A percentile compares a stretch with the other conserved stretches of the same genome.
These are phyloP conservation scores for Tricholoma terreum DNA, from an alignment of 768 basidiomycete species.

Conservation along the genomic window DNA sequence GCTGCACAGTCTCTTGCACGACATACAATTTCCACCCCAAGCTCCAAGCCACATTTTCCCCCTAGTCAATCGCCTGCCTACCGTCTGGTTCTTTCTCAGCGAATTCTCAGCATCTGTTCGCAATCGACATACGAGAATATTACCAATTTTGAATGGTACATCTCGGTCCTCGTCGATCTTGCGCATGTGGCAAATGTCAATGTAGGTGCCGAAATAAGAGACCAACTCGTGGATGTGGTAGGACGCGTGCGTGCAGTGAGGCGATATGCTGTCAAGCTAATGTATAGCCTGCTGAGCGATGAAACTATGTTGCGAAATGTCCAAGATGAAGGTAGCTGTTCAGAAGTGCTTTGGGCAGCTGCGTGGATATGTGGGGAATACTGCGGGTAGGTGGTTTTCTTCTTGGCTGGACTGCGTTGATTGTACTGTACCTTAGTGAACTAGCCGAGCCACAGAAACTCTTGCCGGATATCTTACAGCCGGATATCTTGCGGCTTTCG, in stretches of 20 bases:
- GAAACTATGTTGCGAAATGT: slow-evolving; percentile 69
- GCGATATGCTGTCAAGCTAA: slow-evolving; percentile 77
- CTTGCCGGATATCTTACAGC: slow-evolving; percentile 64
- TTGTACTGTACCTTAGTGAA: slow-evolving; percentile 45
- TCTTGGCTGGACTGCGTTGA: neutral
- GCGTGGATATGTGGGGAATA: slow-evolving; percentile 98
- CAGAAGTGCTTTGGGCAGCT: slow-evolving; percentile 88
- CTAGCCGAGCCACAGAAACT: slow-evolving; percentile 76
- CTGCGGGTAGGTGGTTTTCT: slow-evolving; percentile 59
- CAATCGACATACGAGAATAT: slow-evolving; percentile 83
- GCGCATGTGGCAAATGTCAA: slow-evolving; percentile 83
- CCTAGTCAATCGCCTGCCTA: slow-evolving; percentile 81
- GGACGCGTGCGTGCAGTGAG: slow-evolving; percentile 76
- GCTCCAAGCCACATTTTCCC: slow-evolving; percentile 34
- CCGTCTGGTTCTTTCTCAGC: slow-evolving; percentile 75
- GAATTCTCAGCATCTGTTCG: slow-evolving; percentile 85
- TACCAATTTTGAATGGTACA: slow-evolving; percentile 95
- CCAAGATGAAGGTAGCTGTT: slow-evolving; percentile 68
- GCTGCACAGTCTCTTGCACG: slow-evolving; percentile 59
- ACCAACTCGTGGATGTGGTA: slow-evolving; percentile 84
- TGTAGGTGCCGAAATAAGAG: slow-evolving; percentile 72
- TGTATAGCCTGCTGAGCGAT: slow-evolving; percentile 80
- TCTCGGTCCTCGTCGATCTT: slow-evolving; percentile 91
- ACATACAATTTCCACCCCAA: slow-evolving; percentile 28
- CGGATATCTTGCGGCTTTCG: slow-evolving; percentile 50